Conservation (phyloP, 768 basidiomycete species). For the Lentinula boryana region DNA sequence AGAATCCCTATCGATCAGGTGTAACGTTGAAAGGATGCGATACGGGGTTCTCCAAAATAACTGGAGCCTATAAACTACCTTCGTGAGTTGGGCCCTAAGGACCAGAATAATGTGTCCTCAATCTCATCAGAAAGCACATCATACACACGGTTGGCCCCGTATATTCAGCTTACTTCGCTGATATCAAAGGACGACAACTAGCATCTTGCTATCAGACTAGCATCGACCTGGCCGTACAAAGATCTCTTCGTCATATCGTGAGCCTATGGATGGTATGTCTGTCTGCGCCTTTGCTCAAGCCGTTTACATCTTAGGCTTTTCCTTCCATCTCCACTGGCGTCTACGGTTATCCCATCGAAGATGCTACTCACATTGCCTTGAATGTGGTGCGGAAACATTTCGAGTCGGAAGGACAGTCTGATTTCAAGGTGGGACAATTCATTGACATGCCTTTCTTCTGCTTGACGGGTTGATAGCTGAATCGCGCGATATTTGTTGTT, state of each 20-base stretch:
- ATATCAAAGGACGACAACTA: conserved; percentile 46
- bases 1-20: conserved; percentile 31
- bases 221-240: conserved; percentile 54
- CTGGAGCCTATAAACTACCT: conserved; percentile 69
- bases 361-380: conserved; percentile 69
- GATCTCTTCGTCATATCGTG: conserved; percentile 61
- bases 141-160: conserved; percentile 83
- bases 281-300: neutral
- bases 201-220: conserved; percentile 65
- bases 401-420: conserved; percentile 44
- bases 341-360: conserved; percentile 71
- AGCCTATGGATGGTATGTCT: conserved; percentile 14
- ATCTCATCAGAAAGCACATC: conserved; percentile 48
- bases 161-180: conserved; percentile 37
- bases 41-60: conserved; percentile 76
- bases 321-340: conserved; percentile 76
- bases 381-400: conserved; percentile 49
- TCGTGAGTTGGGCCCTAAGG: conserved; percentile 41
- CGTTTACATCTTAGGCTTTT: conserved; percentile 50
- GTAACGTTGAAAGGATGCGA: conserved; percentile 58
- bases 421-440: conserved; percentile 29
- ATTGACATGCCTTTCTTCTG: neutral
- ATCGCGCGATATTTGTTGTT: conserved; percentile 70
- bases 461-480: conserved; percentile 34
- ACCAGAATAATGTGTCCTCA: neutral